phyloP scores from a whole-genome alignment of 2,329 filamentous ascomycete genomes.

The Fonsecaea pedrosoi region DNA sequence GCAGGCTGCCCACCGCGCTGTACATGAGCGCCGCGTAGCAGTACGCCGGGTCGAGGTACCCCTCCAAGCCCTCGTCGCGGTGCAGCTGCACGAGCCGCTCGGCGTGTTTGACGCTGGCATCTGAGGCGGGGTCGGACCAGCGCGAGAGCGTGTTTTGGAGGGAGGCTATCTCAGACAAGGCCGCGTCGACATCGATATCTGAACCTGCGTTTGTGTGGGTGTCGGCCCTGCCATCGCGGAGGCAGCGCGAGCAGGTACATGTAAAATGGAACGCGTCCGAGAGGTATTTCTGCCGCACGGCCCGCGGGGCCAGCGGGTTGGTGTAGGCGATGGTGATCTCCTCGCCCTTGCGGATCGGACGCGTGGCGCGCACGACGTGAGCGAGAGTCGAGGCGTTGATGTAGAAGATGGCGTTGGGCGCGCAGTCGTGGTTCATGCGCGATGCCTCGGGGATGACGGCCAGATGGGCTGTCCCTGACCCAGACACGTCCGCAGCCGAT shows the following conservation, averaged over 20 bases:
- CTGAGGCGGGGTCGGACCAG: constrained; percentile 19
- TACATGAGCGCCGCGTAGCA: constrained; percentile 32
- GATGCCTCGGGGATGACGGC: constrained; percentile 33
- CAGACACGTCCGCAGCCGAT: too few species aligned
- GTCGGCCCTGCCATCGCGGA: neutral
- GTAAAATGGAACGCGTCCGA: constrained; percentile 26
- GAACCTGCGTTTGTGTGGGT: neutral
- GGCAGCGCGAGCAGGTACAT: constrained; percentile 31
- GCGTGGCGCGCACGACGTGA: constrained; percentile 46
- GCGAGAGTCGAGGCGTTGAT: constrained; percentile 14
- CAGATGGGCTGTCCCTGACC: constrained; percentile 16
- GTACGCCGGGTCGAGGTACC: constrained; percentile 30
- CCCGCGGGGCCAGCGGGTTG: constrained; percentile 22
- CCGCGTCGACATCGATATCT: constrained; percentile 6
- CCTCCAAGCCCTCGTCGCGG: constrained; percentile 21
- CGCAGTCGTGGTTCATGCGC: constrained; percentile 35
- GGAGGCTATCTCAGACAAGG: constrained; percentile 19
- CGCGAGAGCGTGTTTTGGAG: constrained; percentile 23
- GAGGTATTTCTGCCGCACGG: constrained; percentile 26
- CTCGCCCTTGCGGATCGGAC: constrained; percentile 80
- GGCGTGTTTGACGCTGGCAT: constrained; percentile 18
- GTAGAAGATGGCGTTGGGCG: constrained; percentile 29
- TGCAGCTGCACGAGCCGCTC: constrained; percentile 27
- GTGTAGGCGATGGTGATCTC: constrained; percentile 92
- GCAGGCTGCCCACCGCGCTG: constrained; percentile 25